A percentile compares a stretch with the other conserved stretches of the same genome.
phyloP scores from a whole-genome alignment of 2,329 filamentous ascomycete genomes.

The Geosmithia flava region DNA sequence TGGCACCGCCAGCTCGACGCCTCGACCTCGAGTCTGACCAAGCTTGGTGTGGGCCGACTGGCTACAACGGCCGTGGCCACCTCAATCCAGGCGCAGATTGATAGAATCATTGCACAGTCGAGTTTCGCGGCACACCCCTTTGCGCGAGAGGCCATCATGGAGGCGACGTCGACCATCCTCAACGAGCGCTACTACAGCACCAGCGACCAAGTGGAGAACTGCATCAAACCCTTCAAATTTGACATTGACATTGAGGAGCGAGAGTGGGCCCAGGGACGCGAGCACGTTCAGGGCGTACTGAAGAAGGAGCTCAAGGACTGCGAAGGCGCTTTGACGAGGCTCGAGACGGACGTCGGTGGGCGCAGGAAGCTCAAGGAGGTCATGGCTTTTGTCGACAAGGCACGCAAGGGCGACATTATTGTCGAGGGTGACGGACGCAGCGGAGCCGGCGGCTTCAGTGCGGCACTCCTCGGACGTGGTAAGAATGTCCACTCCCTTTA shows the following conservation, averaged over 20 bases:
- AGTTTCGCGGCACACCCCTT: slow-evolving; percentile 87
- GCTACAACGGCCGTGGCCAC: slow-evolving; percentile 86
- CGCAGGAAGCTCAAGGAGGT: slow-evolving; percentile 81
- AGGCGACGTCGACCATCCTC: slow-evolving; percentile 79
- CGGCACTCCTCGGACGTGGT: slow-evolving; percentile 75
- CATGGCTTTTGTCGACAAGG: slow-evolving; percentile 80
- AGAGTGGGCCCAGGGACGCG: slow-evolving; percentile 78
- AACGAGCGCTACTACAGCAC: slow-evolving; percentile 96
- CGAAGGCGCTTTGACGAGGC: slow-evolving; percentile 60
- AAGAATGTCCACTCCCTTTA: too few species aligned
- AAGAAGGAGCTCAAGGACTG: slow-evolving; percentile 80
- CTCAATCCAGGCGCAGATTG: slow-evolving; percentile 75
- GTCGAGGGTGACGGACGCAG: slow-evolving; percentile 74
- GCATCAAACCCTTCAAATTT: slow-evolving; percentile 97
- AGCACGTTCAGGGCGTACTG: slow-evolving; percentile 69
- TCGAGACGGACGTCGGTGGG: slow-evolving; percentile 71
- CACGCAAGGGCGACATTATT: slow-evolving; percentile 71
- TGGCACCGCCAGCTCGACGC: slow-evolving; percentile 94
- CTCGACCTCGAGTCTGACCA: slow-evolving; percentile 79
- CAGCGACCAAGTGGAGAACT: slow-evolving; percentile 95
- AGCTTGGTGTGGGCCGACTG: slow-evolving; percentile 82
- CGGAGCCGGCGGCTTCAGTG: slow-evolving; percentile 88
- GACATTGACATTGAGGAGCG: slow-evolving; percentile 88
- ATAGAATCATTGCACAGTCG: slow-evolving; percentile 64
- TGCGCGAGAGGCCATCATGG: slow-evolving; percentile 82